phyloP scores from a whole-genome alignment of 1,139 yeast species.

The Saccharomyces pastorianus region DNA sequence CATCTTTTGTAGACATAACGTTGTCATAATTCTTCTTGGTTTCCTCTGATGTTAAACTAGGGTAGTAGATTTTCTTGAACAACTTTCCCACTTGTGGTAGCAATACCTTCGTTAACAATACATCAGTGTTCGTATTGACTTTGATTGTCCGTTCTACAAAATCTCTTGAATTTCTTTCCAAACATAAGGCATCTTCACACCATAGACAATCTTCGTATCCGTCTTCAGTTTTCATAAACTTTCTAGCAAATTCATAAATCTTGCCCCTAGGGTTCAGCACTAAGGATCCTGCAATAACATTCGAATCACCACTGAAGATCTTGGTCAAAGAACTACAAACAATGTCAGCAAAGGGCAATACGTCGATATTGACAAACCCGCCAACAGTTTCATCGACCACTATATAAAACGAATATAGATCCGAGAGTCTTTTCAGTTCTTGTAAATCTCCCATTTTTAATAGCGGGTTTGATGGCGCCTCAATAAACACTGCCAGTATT shows the following conservation, averaged over 20 bases:
- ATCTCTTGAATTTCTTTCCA: constrained; percentile 91
- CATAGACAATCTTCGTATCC: constrained; percentile 67
- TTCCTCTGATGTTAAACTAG: constrained; percentile 42
- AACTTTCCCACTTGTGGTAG: constrained; percentile 36
- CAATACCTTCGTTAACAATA: constrained; percentile 42
- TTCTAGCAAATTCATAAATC: constrained; percentile 46
- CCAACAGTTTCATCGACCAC: constrained; percentile 94
- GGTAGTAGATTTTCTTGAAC: constrained; percentile 64
- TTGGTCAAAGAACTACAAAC: constrained; percentile 90
- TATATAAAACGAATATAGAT: constrained; percentile 62
- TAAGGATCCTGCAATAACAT: constrained; percentile 93
- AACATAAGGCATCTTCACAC: constrained; percentile 88
- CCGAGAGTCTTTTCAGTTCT: constrained; percentile 56
- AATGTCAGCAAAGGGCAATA: constrained; percentile 74
- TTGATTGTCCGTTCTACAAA: constrained; percentile 59
- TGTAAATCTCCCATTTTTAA: constrained; percentile 72
- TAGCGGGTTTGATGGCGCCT: constrained; percentile 89
- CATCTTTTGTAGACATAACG: constrained; percentile 50
- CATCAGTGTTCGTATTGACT: constrained; percentile 59
- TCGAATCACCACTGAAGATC: constrained; percentile 88
- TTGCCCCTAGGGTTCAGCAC: constrained; percentile 64
- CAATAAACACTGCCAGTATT: constrained; percentile 70
- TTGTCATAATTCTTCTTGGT: constrained; percentile 62
- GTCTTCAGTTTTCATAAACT: constrained; percentile 39
- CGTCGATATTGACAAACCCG: constrained; percentile 76